These are phyloP conservation scores for Lactarius deliciosus DNA, from an alignment of 768 basidiomycete genomes.

Conservation along the genomic window DNA sequence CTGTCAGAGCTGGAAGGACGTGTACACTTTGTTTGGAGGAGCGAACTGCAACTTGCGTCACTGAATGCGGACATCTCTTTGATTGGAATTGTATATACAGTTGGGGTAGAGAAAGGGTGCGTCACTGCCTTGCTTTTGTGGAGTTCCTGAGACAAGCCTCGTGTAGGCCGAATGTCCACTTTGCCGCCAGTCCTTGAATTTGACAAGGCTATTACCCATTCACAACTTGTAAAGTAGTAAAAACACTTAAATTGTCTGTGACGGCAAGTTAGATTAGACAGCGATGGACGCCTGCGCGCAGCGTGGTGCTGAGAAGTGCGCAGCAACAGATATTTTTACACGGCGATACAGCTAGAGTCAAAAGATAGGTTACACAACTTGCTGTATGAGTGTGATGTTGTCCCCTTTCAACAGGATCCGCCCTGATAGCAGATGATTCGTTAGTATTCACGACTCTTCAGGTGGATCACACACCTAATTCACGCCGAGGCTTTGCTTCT, in stretches of 20 bases:
- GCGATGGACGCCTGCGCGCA: slow-evolving; percentile 4
- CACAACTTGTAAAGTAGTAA: slow-evolving; percentile 66
- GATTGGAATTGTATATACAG: slow-evolving; percentile 89
- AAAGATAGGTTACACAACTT: slow-evolving; percentile 40
- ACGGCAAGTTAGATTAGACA: slow-evolving; percentile 13
- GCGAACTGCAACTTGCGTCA: slow-evolving; percentile 75
- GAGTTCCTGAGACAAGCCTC: slow-evolving; percentile 12
- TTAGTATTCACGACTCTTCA: slow-evolving; percentile 8
- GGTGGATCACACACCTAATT: slow-evolving; percentile 61
- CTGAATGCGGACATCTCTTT: slow-evolving; percentile 88
- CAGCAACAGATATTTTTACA: slow-evolving; percentile 28
- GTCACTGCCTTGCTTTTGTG: slow-evolving; percentile 21
- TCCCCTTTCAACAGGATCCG: slow-evolving; percentile 96
- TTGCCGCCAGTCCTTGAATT: slow-evolving; percentile 72
- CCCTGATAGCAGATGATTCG: slow-evolving; percentile 48
- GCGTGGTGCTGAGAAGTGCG: slow-evolving; percentile 6
- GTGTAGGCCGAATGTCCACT: slow-evolving; percentile 82
- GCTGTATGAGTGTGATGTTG: slow-evolving; percentile 97
- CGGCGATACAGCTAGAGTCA: slow-evolving; percentile 19
- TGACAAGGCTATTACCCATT: slow-evolving; percentile 71
- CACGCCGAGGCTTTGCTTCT: slow-evolving; percentile 79
- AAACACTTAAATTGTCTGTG: not conserved
- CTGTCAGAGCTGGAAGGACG: slow-evolving; percentile 56
- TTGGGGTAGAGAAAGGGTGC: slow-evolving; percentile 86
- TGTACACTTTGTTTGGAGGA: slow-evolving; percentile 88